Evolutionary conservation across 352 stramenopile species (phyloP).

Genomic region (Phytophthora sp.): DNA sequence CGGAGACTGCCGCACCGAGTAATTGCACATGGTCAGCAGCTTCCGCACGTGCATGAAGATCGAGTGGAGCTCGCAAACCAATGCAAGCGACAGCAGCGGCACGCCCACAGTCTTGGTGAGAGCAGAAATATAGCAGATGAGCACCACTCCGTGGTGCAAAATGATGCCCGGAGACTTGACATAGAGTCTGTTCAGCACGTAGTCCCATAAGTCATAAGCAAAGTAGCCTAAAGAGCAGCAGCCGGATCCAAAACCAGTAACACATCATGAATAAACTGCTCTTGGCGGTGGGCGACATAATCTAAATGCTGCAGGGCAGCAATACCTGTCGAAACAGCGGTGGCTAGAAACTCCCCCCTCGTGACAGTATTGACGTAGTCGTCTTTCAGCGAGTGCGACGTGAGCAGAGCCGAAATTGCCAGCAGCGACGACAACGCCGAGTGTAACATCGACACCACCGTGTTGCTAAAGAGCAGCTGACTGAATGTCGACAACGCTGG

Average conservation of each 20-base stretch:
- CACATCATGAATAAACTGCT: no score
- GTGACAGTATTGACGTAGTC: conserved; percentile 53
- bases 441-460: conserved; percentile 75
- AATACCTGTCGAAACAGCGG: conserved; percentile 71
- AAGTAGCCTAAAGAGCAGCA: conserved; percentile 73
- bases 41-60: conserved; percentile 80
- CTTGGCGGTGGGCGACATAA: no score
- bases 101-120: conserved; percentile 77
- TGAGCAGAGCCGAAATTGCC: conserved; percentile 52
- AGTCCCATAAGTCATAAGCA: conserved; percentile 85
- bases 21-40: conserved; percentile 73
- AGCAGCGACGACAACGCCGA: conserved; percentile 64
- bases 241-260: no score
- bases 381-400: conserved; percentile 55
- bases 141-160: conserved; percentile 76
- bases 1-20: conserved; percentile 35
- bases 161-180: conserved; percentile 76
- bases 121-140: conserved; percentile 83
- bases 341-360: conserved; percentile 55
- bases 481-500: conserved; percentile 45
- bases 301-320: no score
- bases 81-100: conserved; percentile 70
- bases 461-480: conserved; percentile 77
- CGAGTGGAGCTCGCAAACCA: conserved; percentile 83
- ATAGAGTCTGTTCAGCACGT: conserved; percentile 72